Conservation (phyloP, 2,329 filamentous ascomycete genomes). For the Passalora sequoiae region DNA sequence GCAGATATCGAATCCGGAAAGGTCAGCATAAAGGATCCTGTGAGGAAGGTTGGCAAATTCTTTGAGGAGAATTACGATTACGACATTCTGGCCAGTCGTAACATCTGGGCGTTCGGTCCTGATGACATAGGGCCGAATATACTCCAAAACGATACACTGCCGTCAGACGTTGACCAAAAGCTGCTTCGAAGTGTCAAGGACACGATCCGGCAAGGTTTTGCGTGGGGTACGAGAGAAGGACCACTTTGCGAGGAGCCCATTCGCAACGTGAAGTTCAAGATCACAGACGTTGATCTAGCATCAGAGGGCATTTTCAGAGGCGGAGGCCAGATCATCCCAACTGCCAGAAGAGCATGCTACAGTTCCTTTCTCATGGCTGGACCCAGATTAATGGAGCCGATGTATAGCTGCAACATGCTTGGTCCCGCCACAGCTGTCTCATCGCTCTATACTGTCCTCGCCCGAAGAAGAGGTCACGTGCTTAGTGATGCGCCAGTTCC, state of each 20-base stretch:
- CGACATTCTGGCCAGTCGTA: slow-evolving; percentile 88
- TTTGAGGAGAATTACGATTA: slow-evolving; percentile 97
- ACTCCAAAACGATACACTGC: slow-evolving; percentile 90
- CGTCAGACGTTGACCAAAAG: slow-evolving; percentile 91
- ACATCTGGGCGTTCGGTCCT: slow-evolving; percentile 97
- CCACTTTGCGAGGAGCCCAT: slow-evolving; percentile 98
- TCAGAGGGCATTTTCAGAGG: slow-evolving; percentile 90
- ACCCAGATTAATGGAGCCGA: slow-evolving; percentile 91
- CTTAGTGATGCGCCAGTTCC: slow-evolving; percentile 90
- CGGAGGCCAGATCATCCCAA: slow-evolving; percentile 95
- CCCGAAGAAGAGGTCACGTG: slow-evolving; percentile 83
- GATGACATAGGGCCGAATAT: slow-evolving; percentile 95
- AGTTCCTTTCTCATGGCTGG: slow-evolving; percentile 96
- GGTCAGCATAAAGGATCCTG: slow-evolving; percentile 87
- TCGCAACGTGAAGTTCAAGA: slow-evolving; percentile 94
- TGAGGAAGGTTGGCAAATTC: slow-evolving; percentile 89
- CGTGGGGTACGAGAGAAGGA: slow-evolving; percentile 92
- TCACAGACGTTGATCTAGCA: slow-evolving; percentile 84
- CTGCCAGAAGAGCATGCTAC: slow-evolving; percentile 86
- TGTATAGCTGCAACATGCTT: slow-evolving; percentile 89
- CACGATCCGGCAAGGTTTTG: slow-evolving; percentile 91
- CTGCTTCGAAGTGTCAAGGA: slow-evolving; percentile 81
- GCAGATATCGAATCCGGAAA: slow-evolving; percentile 87
- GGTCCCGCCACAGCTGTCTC: slow-evolving; percentile 85
- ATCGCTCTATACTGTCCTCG: slow-evolving; percentile 85